phyloP scores from a whole-genome alignment of 208 protist genomes.

The Porcisia hertigi region DNA sequence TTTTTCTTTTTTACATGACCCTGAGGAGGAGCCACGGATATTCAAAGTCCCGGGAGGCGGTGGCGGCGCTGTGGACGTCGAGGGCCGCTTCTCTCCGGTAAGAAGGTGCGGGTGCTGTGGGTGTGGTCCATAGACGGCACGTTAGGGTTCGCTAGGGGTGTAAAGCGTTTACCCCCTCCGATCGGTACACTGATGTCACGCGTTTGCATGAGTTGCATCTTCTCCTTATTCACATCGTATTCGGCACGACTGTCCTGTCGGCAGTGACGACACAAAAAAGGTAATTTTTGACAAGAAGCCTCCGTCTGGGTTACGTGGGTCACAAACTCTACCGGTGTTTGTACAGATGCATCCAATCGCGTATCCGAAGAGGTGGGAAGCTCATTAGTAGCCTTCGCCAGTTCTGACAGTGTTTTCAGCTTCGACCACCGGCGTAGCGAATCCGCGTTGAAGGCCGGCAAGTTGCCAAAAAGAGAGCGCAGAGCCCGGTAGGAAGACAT shows the following conservation, averaged over 20 bases:
- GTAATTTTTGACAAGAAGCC: not conserved
- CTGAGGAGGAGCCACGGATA: not conserved
- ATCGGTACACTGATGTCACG: not conserved
- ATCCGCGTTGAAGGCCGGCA: not conserved
- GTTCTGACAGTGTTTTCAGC: not conserved
- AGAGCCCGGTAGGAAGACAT: not conserved
- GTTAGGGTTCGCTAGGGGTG: not conserved
- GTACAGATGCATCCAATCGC: not conserved
- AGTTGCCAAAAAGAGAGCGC: not conserved
- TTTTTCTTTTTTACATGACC: not conserved
- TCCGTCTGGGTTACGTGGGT: not conserved
- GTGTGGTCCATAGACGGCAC: not conserved
- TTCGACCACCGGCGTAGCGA: not conserved
- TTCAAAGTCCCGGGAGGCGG: not conserved
- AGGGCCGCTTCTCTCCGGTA: not conserved
- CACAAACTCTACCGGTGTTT: not conserved
- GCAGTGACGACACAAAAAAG: slow-evolving; percentile 60
- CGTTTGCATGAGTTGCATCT: slow-evolving; percentile 8
- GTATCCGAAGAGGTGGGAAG: not conserved
- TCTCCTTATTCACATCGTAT: slow-evolving; percentile 34
- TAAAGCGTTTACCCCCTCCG: no score
- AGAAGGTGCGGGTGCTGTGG: not conserved
- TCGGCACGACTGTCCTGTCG: slow-evolving; percentile 45
- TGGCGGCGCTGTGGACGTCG: not conserved
- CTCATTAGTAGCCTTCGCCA: not conserved